Evolutionary conservation across 306 rosid species (phyloP), one percentile per base, ranked within the genome.

Genomic region (Adenanthera pavonina): DNA sequence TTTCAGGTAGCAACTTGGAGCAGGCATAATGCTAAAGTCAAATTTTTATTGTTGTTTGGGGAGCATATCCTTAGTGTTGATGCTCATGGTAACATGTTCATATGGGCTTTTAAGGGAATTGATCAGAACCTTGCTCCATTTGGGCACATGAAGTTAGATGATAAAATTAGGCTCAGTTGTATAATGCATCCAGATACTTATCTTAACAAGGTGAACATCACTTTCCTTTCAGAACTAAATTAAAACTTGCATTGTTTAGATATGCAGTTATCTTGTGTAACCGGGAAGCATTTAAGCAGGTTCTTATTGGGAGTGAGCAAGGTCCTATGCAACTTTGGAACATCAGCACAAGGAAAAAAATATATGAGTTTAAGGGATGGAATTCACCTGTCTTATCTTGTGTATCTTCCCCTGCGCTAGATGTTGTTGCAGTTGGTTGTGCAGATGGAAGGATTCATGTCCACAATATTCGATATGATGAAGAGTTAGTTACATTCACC

Each of bases 261-360:
- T 9, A 4, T 16, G 30, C 66, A 62, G 14, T 10, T 9, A 4
- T 36, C 53, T 57, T 74, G 78, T 75, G 35, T 69, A 74, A 84
- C 59, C 16, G 41, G 51, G 69, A 87, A 64, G 71, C 80, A 48
- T 84, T 72, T 74, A 34, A 71, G 49, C 92, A 95, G 98, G 89
- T 93, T 73, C 85, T 95, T 78, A 80, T 95, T 88, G 98, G 97
- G 87, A 91, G 95, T 68, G 93, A 92, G 69, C 91, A 91, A 86
- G 99, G 99, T 64, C 56, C 90, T 74, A 79, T 95, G 80, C 96
- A 95, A 85, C 97, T 93, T 88, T 95, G 99, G 99, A 95, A 95
- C 82, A 82, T 95, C 69, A 95, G 92, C 85, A 87, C 98, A 16
- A 85, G 86, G 92, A 95, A 92, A 85, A 90, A 82, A 54, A 84